These are phyloP conservation scores for Juncus inflexus DNA, from an alignment of 176 grass and related monocot genomes.

Conservation along the genomic window DNA sequence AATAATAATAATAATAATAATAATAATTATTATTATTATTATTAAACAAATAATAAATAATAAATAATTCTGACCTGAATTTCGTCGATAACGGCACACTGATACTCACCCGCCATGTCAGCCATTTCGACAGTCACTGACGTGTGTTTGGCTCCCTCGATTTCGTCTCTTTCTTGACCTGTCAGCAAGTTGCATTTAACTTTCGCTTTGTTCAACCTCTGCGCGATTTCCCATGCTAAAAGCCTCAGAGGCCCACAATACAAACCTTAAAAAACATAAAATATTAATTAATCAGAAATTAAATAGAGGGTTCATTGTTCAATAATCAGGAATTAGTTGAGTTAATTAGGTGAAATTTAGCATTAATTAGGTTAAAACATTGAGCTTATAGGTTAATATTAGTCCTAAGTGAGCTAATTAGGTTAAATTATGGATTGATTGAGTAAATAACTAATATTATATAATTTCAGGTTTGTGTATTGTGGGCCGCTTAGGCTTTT, in stretches of 20 bases:
- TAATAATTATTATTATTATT: slow-evolving; percentile 9
- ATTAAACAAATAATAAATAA: slow-evolving; percentile 15
- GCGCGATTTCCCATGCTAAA: slow-evolving; percentile 77
- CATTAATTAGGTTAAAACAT: too few relatives aligned
- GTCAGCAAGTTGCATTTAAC: slow-evolving; percentile 89
- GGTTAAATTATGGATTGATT: too few relatives aligned
- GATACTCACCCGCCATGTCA: slow-evolving; percentile 68
- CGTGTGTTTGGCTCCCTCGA: slow-evolving; percentile 78
- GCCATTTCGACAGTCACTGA: slow-evolving; percentile 94
- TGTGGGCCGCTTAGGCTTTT: too few relatives aligned
- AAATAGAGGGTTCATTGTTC: not conserved
- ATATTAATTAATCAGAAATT: slow-evolving; percentile 17
- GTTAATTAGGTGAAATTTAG: too few relatives aligned
- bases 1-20: too few relatives aligned
- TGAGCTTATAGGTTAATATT: too few relatives aligned
- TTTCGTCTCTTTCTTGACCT: slow-evolving; percentile 85
- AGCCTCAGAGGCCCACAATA: slow-evolving; percentile 97
- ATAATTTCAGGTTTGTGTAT: too few relatives aligned
- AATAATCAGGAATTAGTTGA: too few relatives aligned
- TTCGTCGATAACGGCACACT: slow-evolving; percentile 93
- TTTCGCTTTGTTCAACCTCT: slow-evolving; percentile 79
- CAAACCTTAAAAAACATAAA: slow-evolving; percentile 44
- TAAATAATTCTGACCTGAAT: slow-evolving; percentile 63
- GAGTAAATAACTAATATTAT: too few relatives aligned
- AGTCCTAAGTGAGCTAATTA: too few relatives aligned